Evolutionary conservation across 2,329 filamentous ascomycete genomes (phyloP), one percentile per base, ranked within the genome.

Genomic region (Cladosporium velox): DNA sequence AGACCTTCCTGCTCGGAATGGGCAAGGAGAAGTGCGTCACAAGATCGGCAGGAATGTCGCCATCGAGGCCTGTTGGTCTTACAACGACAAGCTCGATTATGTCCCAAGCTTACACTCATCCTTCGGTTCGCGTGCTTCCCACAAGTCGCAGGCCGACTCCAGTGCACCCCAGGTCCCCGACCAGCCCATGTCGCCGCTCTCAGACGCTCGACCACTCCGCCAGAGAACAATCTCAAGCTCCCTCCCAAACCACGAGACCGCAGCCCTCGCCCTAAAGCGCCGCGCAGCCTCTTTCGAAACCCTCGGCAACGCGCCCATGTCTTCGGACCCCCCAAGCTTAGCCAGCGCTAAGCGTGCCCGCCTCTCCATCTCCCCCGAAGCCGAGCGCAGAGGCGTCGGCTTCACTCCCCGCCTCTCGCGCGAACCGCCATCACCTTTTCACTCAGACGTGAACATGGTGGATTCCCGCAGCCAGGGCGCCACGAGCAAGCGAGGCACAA

Each of bases 21-120:
- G 77, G 1, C 79, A 86, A 63, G 84, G 86, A 0, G 84, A 84
- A 7, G 85, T 85, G 3, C 87, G 90, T 72, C 79, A 84, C 66
- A 88, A 91, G 72, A 79, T 86, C 8, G 66, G 67, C 12, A 67
- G 67, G 59, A 65, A 70, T 63, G 68, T 68, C 68, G 69, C 73
- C 10, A 66, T 71, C 26, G 75, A 77, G 55, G 71, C 74, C 21
- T 90, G 86, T 73, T 93, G 91, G 91, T 78, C 83, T 3, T 90
- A 86, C 81, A 85, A 88, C 70, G 85, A 88, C 61, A 81, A 83
- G 5, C 83, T 91, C 7, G 91, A 93, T 70, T 85, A 85, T 41
- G 73, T 81, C 3, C 79, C 84, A 1, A 84, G 81, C 67, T 73
- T 81, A 11, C 77, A 81, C 52, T 79, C 81, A 0, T 84, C 83